Evolutionary conservation across 2,329 filamentous ascomycete genomes (phyloP), one percentile per base, ranked within the genome.

Genomic region (Calonectria naviculata): DNA sequence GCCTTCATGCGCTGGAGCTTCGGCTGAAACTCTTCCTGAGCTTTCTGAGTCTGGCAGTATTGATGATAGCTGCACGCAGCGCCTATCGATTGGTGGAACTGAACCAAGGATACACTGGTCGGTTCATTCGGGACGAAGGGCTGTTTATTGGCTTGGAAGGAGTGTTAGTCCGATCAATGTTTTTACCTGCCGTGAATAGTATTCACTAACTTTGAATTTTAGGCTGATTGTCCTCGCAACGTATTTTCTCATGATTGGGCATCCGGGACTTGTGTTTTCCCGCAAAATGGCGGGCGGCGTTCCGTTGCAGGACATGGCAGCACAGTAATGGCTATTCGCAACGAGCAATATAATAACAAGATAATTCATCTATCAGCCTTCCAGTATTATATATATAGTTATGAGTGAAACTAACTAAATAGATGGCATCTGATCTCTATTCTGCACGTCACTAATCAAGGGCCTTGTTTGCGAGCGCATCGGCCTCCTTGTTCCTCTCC

Each of bases 81-180:
- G 83, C 88, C 38, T 92, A 89, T 74, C 85, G 90, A 26, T 86
- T 90, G 17, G 86, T 87, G 0, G 90, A 92, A 80, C 77, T 92
- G 62, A 86, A 85, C 60, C 84, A 88, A 34, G 89, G 89, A 2
- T 92, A 88, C 81, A 77, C 73, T 6, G 88, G 88, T 1, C 78
- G 83, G 19, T 78, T 90, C 70, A 87, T 89, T 62, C 79, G 78
- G 42, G 79, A 87, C 46, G 78, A 88, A 73, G 75, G 76, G 0
- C 73, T 84, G 1, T 88, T 88, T 68, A 85, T 88, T 58, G 82
- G 74, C 0, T 72, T 88, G 3, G 86, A 88, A 76, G 84, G 83
- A 54, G 68, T 73, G 78, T 79, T 54, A 71, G 78, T 74, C n/a
- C n/a, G n/a, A n/a, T n/a, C n/a, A n/a, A n/a, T n/a, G n/a, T n/a